phyloP scores from a whole-genome alignment of 768 basidiomycete genomes.

The Psilocybe tampanensis region DNA sequence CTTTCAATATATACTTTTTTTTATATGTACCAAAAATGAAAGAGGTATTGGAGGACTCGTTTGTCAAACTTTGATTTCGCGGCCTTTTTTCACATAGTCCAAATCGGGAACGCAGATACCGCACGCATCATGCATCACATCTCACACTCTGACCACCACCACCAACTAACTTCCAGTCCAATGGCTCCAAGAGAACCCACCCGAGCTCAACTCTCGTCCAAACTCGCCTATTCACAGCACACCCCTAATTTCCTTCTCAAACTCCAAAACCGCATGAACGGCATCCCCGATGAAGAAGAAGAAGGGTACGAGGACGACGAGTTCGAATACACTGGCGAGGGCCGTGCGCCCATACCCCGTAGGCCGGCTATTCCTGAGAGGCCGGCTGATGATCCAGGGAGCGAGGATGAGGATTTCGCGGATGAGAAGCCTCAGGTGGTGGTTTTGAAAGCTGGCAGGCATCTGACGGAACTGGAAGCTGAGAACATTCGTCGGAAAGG shows the following conservation, averaged over 20 bases:
- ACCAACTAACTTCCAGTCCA: neutral
- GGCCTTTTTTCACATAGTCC: too few relatives aligned
- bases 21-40: too few relatives aligned
- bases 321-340: slow-evolving; percentile 68
- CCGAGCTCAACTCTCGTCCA: slow-evolving; percentile 70
- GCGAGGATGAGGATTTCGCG: slow-evolving; percentile 56
- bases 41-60: too few relatives aligned
- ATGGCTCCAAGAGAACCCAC: slow-evolving; percentile 68
- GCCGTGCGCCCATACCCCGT: slow-evolving; percentile 72
- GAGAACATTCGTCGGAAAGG: slow-evolving; percentile 79
- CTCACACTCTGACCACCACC: neutral
- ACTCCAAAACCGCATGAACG: slow-evolving; percentile 64
- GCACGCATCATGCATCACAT: neutral
- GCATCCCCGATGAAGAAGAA: slow-evolving; percentile 49
- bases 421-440: slow-evolving; percentile 91
- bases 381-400: slow-evolving; percentile 68
- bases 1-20: too few relatives aligned
- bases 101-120: neutral
- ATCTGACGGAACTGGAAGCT: slow-evolving; percentile 76
- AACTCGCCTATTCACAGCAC: slow-evolving; percentile 61
- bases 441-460: slow-evolving; percentile 86
- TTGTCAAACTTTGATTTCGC: too few relatives aligned
- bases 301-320: slow-evolving; percentile 48
- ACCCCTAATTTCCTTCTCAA: slow-evolving; percentile 69
- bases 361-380: slow-evolving; percentile 74